Base-by-base conservation (phyloP, 495 filamentous ascomycete species). In the Cladorrhinum samala region DNA sequence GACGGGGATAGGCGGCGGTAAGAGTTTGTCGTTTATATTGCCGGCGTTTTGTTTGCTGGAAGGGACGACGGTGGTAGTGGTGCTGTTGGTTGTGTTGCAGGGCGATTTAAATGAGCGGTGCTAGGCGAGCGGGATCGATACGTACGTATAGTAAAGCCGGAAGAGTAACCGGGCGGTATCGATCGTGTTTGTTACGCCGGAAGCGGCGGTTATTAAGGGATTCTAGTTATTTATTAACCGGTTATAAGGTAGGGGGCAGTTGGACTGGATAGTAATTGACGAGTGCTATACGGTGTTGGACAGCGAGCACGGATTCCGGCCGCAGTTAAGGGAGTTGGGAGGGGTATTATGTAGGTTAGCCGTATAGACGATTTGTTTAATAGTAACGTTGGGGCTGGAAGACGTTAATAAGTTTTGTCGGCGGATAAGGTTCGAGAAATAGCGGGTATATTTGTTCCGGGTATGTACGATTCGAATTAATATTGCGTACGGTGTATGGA, bases 261-360 rank as follows among this genome's bases (percentile, higher is more conserved):
- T 47, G 24, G 20, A 47, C 23, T 25, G 45, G 0, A 9, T 47
- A 0, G 23, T 47, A 0, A 3, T 47, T 1, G 45, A 47, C 9
- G 45, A 47, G 45, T 47, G 45, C 45, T 17, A 47, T 17, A 27
- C 23, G 24, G 45, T 47, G 0, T 33, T 47, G 23, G 45, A 47
- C 24, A n/a, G n/a, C n/a, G n/a, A n/a, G n/a, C n/a, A n/a, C n/a
- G n/a, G n/a, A n/a, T n/a, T n/a, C n/a, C n/a, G n/a, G n/a, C n/a
- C n/a, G n/a, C n/a, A n/a, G n/a, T n/a, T n/a, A n/a, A n/a, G n/a
- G n/a, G n/a, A n/a, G n/a, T n/a, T n/a, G n/a, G n/a, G n/a, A n/a
- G n/a, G n/a, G n/a, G n/a, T n/a, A n/a, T n/a, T n/a, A n/a, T n/a
- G n/a, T n/a, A n/a, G n/a, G n/a, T n/a, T n/a, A n/a, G n/a, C n/a